phyloP scores from a whole-genome alignment of 208 protist genomes.

The Leishmania mexicana region DNA sequence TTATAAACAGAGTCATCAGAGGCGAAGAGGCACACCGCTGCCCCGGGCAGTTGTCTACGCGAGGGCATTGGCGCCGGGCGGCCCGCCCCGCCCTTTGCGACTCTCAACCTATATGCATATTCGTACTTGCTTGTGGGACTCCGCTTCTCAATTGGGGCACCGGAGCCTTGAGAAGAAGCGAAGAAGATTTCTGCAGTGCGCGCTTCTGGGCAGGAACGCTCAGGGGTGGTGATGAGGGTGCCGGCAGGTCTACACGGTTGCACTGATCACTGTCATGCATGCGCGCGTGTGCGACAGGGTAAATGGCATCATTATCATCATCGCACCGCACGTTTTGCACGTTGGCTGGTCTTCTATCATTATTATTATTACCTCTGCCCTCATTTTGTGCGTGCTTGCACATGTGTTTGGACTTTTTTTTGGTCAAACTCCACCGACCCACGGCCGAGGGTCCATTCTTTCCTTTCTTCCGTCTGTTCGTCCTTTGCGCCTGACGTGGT shows the following conservation, averaged over 20 bases:
- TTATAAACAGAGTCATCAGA: neutral
- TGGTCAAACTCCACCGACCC: too few species aligned
- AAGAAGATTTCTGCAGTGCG: neutral
- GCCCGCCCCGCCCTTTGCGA: neutral
- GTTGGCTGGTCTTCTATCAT: neutral
- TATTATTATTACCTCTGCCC: neutral
- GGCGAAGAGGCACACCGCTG: too few species aligned
- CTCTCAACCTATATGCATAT: neutral
- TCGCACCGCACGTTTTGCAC: neutral
- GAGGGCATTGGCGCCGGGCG: neutral
- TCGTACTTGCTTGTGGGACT: neutral
- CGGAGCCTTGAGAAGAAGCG: neutral
- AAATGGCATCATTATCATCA: neutral
- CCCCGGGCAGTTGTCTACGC: neutral
- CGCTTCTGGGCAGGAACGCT: neutral
- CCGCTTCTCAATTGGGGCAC: neutral
- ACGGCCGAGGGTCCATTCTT: neutral
- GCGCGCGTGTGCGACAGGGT: neutral
- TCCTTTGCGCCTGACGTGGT: neutral
- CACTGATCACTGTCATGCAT: neutral
- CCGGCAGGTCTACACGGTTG: neutral
- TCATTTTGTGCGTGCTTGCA: neutral
- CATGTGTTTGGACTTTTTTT: neutral
- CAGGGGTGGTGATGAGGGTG: too few species aligned
- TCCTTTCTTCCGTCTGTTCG: constrained; percentile 3